Evolutionary conservation across 805 yeast genomes (phyloP).

Genomic region (Candida xyloterini): DNA sequence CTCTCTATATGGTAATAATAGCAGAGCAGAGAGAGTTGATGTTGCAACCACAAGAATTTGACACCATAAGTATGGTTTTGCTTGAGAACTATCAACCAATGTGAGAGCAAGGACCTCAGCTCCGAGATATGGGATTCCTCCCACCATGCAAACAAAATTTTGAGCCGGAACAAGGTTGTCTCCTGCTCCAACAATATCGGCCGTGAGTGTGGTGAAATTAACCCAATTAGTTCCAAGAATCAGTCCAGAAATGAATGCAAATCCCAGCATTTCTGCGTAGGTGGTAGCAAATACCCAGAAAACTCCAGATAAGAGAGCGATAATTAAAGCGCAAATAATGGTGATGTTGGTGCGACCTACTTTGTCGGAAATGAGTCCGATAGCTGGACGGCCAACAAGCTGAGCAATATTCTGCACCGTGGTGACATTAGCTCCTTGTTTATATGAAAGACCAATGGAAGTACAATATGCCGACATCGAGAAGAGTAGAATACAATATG

Average conservation of each 20-base stretch:
- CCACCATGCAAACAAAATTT: constrained; percentile 25
- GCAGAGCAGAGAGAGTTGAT: constrained; percentile 40
- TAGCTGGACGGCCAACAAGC: constrained; percentile 46
- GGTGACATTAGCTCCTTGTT: constrained; percentile 45
- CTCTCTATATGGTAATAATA: constrained; percentile 52
- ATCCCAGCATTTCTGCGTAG: constrained; percentile 41
- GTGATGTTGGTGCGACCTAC: constrained; percentile 48
- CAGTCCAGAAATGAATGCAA: constrained; percentile 43
- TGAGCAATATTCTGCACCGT: constrained; percentile 48
- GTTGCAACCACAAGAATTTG: constrained; percentile 57
- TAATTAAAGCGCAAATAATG: constrained; percentile 33
- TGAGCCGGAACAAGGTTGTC: constrained; percentile 30
- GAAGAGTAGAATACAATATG: constrained; percentile 38
- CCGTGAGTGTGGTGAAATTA: constrained; percentile 34
- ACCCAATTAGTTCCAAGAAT: constrained; percentile 46
- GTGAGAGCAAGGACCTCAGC: constrained; percentile 34
- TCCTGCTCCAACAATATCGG: constrained; percentile 34
- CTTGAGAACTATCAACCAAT: constrained; percentile 24
- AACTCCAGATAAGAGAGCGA: constrained; percentile 39
- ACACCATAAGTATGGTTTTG: constrained; percentile 51
- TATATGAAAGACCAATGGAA: constrained; percentile 44
- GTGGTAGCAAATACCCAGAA: constrained; percentile 49
- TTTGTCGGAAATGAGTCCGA: constrained; percentile 46
- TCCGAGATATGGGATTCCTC: constrained; percentile 31
- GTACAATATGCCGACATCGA: constrained; percentile 48